These are phyloP conservation scores for Astraeus odoratus DNA, from an alignment of 768 basidiomycete genomes.

Conservation along the genomic window DNA sequence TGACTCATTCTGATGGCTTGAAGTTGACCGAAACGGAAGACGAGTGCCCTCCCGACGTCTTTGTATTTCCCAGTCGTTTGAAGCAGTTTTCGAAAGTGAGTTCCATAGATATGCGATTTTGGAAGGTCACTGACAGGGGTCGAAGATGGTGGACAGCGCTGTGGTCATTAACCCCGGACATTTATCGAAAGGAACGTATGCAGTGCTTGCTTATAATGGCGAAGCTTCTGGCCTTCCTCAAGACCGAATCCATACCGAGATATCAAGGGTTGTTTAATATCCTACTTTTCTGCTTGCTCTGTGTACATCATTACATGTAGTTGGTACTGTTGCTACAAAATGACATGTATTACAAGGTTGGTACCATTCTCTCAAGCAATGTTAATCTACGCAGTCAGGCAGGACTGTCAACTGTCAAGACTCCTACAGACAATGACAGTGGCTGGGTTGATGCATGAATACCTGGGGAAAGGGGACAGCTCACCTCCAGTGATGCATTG, in stretches of 20 bases:
- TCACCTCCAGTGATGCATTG: no score
- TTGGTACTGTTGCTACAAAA: no score
- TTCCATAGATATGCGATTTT: not conserved
- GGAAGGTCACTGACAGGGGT: not conserved
- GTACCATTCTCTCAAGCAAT: no score
- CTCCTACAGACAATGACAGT: no score
- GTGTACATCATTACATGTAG: not conserved
- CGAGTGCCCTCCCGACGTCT: slow-evolving; percentile 66
- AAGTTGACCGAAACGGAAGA: slow-evolving; percentile 27
- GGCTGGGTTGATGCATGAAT: no score
- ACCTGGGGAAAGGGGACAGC: no score
- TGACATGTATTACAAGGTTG: no score
- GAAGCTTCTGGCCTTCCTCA: slow-evolving; percentile 18
- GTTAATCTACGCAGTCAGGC: no score
- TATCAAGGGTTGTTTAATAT: slow-evolving; percentile 18
- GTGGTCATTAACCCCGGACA: slow-evolving; percentile 83
- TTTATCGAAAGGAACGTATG: slow-evolving; percentile 55
- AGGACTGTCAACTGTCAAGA: no score
- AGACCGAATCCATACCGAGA: slow-evolving; percentile 23
- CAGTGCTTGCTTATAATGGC: slow-evolving; percentile 32
- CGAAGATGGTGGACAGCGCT: slow-evolving; percentile 69
- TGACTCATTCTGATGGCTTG: slow-evolving; percentile 63
- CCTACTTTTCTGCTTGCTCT: not conserved
- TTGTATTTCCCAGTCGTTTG: slow-evolving; percentile 82
- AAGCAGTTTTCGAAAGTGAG: slow-evolving; percentile 86